Evolutionary conservation across 345 rosid species (phyloP), one percentile per base, ranked within the genome.

Genomic region (Carallia pectinifolia): DNA sequence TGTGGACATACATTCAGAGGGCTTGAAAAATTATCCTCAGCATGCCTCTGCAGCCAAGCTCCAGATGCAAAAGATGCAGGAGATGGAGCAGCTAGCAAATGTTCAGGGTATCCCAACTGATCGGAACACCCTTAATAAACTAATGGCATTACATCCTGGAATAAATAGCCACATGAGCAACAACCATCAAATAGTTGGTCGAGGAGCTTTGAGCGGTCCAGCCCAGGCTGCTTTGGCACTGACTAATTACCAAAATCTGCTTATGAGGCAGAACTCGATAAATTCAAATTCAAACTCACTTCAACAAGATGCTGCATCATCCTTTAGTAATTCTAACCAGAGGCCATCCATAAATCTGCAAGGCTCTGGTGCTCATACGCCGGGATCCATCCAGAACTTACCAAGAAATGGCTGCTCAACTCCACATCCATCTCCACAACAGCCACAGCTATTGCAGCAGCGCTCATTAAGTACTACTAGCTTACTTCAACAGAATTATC

Each of bases 91-190:
- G 80, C 80, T 84, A 53, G 88, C 91, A 17, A 83, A 71, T 70
- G 84, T 76, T 70, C 93, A 90, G 80, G 93, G 97, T 53, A 83
- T 90, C 71, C 90, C 93, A 59, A 77, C 93, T 74, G 99, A 95
- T 61, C 67, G 90, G 78, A 92, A 78, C 82, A 83, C 91, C 54
- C 88, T 95, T 62, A 95, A 85, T 81, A 90, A 92, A 85, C 83
- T 90, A 54, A 88, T 89, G 89, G 85, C 92, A 29, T 70, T 86
- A 58, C 88, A 89, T 69, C 83, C 96, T 0, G 86, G 91, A 60
- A 69, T 85, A 48, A 88, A 70, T 80, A 85, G 72, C 71, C 88
- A 81, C 6, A 79, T 86, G 78, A 81, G 66, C 75, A 81, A 73
- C 66, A 84, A 72, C 76, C 86, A 75, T 77, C 83, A 79, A 59